Conservation (phyloP, 2,329 filamentous ascomycete genomes). For the Emmonsiellopsis sp. region DNA sequence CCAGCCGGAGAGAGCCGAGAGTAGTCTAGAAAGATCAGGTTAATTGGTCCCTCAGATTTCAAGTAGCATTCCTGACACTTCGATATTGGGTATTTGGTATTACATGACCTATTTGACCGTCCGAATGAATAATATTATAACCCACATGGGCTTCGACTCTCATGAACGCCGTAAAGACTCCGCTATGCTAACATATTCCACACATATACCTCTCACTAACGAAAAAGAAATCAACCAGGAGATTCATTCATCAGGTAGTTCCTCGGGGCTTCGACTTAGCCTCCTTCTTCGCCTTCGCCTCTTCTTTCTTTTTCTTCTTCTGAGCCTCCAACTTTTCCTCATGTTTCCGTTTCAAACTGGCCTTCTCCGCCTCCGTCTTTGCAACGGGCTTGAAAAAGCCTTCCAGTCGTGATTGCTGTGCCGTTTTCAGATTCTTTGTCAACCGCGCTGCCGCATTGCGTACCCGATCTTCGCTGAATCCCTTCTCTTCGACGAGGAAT, state of each 20-base stretch:
- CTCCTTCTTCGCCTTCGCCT: constrained; percentile 91
- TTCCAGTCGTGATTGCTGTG: constrained; percentile 83
- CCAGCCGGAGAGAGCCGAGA: too few relatives aligned
- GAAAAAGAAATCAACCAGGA: background rate
- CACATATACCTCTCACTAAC: background rate
- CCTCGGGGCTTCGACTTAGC: constrained; percentile 78
- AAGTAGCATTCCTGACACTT: too few relatives aligned
- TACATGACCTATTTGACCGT: background rate
- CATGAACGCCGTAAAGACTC: background rate
- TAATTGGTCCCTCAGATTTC: too few relatives aligned
- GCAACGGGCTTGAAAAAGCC: constrained; percentile 94
- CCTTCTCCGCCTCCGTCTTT: constrained; percentile 80
- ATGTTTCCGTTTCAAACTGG: constrained; percentile 79
- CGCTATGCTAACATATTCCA: background rate
- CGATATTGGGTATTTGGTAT: too few relatives aligned
- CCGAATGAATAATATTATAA: background rate
- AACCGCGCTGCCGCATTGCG: constrained; percentile 67
- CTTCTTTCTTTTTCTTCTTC: constrained; percentile 91
- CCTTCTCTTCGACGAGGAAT: constrained; percentile 88
- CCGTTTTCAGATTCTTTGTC: constrained; percentile 82
- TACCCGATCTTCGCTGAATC: constrained; percentile 92
- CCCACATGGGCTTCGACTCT: background rate
- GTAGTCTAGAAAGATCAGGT: too few relatives aligned
- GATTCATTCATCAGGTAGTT: constrained; percentile 30
- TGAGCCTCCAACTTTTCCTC: constrained; percentile 86